These are phyloP conservation scores for Chrysoporthe puriensis DNA, from an alignment of 2,329 filamentous ascomycete species.

Conservation along the genomic window DNA sequence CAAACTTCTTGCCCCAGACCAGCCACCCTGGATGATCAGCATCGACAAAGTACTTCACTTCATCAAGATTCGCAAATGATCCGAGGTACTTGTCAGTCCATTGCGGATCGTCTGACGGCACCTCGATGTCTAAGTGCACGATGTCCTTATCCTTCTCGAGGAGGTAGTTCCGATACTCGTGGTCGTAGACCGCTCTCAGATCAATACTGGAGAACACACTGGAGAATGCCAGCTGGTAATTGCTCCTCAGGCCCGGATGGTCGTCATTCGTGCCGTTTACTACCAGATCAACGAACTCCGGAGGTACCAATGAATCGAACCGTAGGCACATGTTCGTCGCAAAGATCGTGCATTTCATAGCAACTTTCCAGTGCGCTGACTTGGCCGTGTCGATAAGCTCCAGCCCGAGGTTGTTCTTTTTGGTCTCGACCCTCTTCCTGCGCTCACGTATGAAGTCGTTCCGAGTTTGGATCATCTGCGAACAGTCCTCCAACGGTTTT, in stretches of 20 bases:
- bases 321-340: conserved; percentile 87
- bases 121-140: conserved; percentile 75
- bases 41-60: conserved; percentile 87
- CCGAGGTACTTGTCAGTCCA: conserved; percentile 82
- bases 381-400: conserved; percentile 80
- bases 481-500: conserved; percentile 68
- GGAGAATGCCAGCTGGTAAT: conserved; percentile 80
- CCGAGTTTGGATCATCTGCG: conserved; percentile 64
- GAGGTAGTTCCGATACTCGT: conserved; percentile 86
- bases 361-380: conserved; percentile 94
- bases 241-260: conserved; percentile 80
- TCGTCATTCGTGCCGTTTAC: conserved; percentile 83
- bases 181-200: conserved; percentile 80
- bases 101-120: conserved; percentile 72
- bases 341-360: conserved; percentile 85
- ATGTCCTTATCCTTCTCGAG: conserved; percentile 77
- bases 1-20: conserved; percentile 89
- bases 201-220: conserved; percentile 83
- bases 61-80: conserved; percentile 70
- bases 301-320: conserved; percentile 85
- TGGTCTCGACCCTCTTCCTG: conserved; percentile 76
- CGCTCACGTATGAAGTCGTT: conserved; percentile 76
- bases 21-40: conserved; percentile 94
- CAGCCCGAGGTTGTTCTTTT: conserved; percentile 78
- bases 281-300: conserved; percentile 81